Evolutionary conservation across 2,329 filamentous ascomycete genomes (phyloP).

Genomic region (Chaetomium globosum): DNA sequence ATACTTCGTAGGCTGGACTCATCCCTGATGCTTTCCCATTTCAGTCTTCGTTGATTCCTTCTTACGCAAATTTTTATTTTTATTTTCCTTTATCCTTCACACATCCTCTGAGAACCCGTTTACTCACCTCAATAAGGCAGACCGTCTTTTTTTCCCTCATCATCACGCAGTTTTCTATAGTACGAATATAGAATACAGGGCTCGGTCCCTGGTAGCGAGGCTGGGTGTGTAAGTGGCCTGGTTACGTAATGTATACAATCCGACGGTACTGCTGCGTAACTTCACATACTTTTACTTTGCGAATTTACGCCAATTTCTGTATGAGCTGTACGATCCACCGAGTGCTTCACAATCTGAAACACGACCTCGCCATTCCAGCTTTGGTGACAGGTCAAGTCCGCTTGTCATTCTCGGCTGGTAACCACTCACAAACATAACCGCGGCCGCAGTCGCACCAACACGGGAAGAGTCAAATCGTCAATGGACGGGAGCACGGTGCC

Average conservation of each 20-base stretch:
- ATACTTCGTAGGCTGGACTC: too few relatives aligned
- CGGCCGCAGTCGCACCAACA: not conserved
- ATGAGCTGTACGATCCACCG: not conserved
- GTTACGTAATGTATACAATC: not conserved
- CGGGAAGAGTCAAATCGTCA: conserved; percentile 6
- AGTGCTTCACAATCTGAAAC: not conserved
- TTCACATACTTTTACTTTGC: not conserved
- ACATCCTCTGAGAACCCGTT: not conserved
- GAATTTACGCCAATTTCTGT: not conserved
- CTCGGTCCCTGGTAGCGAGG: not conserved
- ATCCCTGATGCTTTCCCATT: too few relatives aligned
- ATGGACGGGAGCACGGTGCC: conserved; percentile 25
- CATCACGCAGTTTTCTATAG: not conserved
- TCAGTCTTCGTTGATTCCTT: not conserved
- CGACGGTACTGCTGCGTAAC: not conserved
- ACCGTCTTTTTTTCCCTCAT: not conserved
- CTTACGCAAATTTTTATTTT: not conserved
- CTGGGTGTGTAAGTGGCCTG: not conserved
- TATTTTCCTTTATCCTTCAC: not conserved
- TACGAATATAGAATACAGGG: not conserved
- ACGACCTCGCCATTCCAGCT: conserved; percentile 1
- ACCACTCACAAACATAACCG: not conserved
- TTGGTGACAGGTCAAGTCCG: not conserved
- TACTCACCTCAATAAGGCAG: not conserved
- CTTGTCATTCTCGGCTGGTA: not conserved